Base-by-base conservation (phyloP, 192 early-diverging fungal genomes). In the Allomyces javanicus region DNA sequence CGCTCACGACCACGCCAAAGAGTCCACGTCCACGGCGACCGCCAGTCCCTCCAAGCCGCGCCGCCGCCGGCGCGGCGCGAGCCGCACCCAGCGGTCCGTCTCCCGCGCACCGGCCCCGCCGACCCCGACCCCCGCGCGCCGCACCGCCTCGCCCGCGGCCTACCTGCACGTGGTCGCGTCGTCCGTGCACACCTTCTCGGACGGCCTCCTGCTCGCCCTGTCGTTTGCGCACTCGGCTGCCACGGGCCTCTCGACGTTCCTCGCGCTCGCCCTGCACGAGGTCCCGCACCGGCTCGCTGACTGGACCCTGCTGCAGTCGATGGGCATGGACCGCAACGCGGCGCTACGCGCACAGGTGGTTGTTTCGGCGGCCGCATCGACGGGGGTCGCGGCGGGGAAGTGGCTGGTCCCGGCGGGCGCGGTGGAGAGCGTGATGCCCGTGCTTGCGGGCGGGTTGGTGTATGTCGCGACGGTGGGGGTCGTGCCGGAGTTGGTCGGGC, bases 271-370 rank as follows among this genome's bases (percentile, higher is more conserved):
- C 43, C 88, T 92, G 78, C 90, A 92, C 70, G 90, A 92, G 73
- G 90, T 92, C 66, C 90, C 90, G 6, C 90, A 92, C 67, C 86
- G 90, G 76, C 84, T 92, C 4, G 89, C 89, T 61, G 90, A 92
- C 70, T 92, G 87, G 83, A 88, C 90, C 17, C 90, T 92, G 62
- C 76, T 92, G 65, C 50, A n/a, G 17, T 58, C 50, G 50, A 21
- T 58, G 12, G 50, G 50, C 50, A 14, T 58, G 17, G 12, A 14
- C 17, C 21, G 12, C 50, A 58, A 3, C 3, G 50, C 50, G 17
- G 50, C 50, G 50, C 6, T 58, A 3, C 17, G 17, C 17, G 50
- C 50, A 3, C 50, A 58, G 50, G 12, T 14, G 17, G 17, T 58
- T 3, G 17, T 58, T 0, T 58, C 50, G 17, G 50, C 50, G 1